A percentile compares a stretch with the other conserved stretches of the same genome.
These are phyloP conservation scores for Clonostachys sp. DNA, from an alignment of 2,329 filamentous ascomycete species.

Conservation along the genomic window DNA sequence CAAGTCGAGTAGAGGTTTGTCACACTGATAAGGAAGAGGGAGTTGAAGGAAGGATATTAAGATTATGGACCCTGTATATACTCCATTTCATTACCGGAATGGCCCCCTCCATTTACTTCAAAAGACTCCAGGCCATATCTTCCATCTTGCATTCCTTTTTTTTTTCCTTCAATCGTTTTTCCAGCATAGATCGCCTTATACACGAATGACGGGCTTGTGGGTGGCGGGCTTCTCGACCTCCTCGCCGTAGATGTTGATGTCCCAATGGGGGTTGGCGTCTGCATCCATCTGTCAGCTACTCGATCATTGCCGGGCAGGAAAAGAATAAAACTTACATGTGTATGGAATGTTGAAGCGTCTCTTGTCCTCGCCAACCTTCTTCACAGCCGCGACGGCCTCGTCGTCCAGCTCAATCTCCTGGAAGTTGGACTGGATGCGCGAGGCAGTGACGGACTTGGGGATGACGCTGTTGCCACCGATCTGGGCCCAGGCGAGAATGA, in stretches of 20 bases:
- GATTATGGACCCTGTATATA: too few relatives aligned
- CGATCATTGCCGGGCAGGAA: too few relatives aligned
- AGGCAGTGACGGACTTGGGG: slow-evolving; percentile 67
- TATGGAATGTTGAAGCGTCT: slow-evolving; percentile 39
- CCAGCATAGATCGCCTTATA: too few relatives aligned
- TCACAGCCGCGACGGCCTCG: slow-evolving; percentile 55
- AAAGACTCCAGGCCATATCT: too few relatives aligned
- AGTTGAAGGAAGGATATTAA: too few relatives aligned
- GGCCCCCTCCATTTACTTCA: too few relatives aligned
- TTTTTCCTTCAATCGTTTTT: too few relatives aligned
- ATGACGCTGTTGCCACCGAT: slow-evolving; percentile 64
- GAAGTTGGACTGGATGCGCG: slow-evolving; percentile 67
- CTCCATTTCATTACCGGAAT: too few relatives aligned
- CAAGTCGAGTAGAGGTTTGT: too few relatives aligned
- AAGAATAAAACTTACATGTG: slow-evolving; percentile 26
- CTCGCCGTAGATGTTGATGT: slow-evolving; percentile 51
- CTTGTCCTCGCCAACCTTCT: slow-evolving; percentile 52
- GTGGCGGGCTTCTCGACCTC: slow-evolving; percentile 43
- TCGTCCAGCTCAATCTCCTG: slow-evolving; percentile 58
- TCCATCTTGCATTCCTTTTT: too few relatives aligned
- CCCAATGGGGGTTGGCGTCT: slow-evolving; percentile 46
- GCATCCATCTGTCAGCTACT: background rate
- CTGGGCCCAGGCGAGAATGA: slow-evolving; percentile 54
- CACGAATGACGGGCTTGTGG: slow-evolving; percentile 15
- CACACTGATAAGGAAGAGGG: too few relatives aligned